phyloP scores from a whole-genome alignment of 176 grass and related monocot species.

The Oryza brachyantha region DNA sequence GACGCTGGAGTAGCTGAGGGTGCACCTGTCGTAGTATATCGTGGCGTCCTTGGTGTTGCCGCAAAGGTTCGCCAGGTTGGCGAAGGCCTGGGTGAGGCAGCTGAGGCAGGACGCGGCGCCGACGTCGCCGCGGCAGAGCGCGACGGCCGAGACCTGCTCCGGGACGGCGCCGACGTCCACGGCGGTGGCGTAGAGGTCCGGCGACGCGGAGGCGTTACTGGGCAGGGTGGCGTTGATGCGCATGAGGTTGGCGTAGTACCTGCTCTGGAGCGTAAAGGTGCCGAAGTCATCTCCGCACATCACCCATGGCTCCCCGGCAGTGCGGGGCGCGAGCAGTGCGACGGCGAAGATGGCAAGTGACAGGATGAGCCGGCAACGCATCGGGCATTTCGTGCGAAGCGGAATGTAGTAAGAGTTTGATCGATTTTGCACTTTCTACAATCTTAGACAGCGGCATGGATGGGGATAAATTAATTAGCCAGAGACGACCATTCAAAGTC shows the following conservation, averaged over 20 bases:
- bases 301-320: background rate
- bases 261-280: slow-evolving; percentile 31
- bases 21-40: slow-evolving; percentile 32
- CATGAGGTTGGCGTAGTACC: slow-evolving; percentile 35
- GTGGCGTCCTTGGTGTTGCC: background rate
- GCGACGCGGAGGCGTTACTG: background rate
- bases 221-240: slow-evolving; percentile 20
- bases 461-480: too few species aligned
- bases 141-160: slow-evolving; percentile 4
- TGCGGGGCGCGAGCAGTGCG: background rate
- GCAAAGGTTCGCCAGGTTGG: background rate
- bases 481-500: background rate
- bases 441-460: too few species aligned
- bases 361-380: slow-evolving; percentile 15
- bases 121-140: slow-evolving; percentile 40
- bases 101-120: background rate
- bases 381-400: background rate
- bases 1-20: slow-evolving; percentile 21
- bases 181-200: slow-evolving; percentile 15
- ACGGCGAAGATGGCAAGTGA: background rate
- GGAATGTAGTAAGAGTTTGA: background rate
- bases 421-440: too few species aligned
- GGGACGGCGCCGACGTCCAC: slow-evolving; percentile 1
- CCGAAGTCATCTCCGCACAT: background rate
- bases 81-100: slow-evolving; percentile 36